phyloP scores from a whole-genome alignment of 495 filamentous ascomycete genomes.

The Penicillium roqueforti region DNA sequence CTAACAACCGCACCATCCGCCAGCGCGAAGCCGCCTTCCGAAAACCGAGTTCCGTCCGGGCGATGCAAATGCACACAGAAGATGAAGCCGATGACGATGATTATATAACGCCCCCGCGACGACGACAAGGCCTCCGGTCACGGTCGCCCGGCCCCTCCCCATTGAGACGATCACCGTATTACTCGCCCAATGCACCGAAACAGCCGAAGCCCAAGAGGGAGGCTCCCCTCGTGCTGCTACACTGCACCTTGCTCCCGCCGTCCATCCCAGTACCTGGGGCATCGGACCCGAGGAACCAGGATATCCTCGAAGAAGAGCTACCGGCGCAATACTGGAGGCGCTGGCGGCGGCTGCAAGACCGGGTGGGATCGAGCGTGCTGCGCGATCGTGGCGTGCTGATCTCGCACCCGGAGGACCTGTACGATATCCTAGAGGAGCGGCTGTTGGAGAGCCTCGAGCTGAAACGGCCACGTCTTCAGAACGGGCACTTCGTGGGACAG shows the following conservation, averaged over 20 bases:
- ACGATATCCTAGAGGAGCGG: slow-evolving; percentile 86
- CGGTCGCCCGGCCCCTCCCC: slow-evolving; percentile 36
- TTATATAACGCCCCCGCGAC: slow-evolving; percentile 34
- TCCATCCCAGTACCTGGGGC: slow-evolving; percentile 61
- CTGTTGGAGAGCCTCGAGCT: slow-evolving; percentile 85
- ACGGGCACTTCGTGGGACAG: slow-evolving; percentile 62
- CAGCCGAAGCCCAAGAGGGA: slow-evolving; percentile 59
- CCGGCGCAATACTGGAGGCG: slow-evolving; percentile 59
- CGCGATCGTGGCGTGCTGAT: slow-evolving; percentile 77
- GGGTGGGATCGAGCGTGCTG: slow-evolving; percentile 67
- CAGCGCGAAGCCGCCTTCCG: slow-evolving; percentile 51
- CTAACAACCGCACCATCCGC: slow-evolving; percentile 27
- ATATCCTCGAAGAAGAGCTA: slow-evolving; percentile 53
- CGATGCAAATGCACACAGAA: slow-evolving; percentile 69
- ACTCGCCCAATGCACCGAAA: slow-evolving; percentile 44
- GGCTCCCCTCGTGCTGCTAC: slow-evolving; percentile 78
- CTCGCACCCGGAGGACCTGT: slow-evolving; percentile 84
- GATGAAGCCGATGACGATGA: slow-evolving; percentile 41
- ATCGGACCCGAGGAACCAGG: slow-evolving; percentile 39
- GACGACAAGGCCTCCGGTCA: slow-evolving; percentile 33
- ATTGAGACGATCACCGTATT: slow-evolving; percentile 37
- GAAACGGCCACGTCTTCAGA: slow-evolving; percentile 65
- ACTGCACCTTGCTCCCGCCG: slow-evolving; percentile 76
- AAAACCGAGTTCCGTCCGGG: slow-evolving; percentile 70
- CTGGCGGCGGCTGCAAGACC: slow-evolving; percentile 72